These are phyloP conservation scores for Chalciporus piperatoides DNA, from an alignment of 1,284 basidiomycete genomes.

Conservation along the genomic window DNA sequence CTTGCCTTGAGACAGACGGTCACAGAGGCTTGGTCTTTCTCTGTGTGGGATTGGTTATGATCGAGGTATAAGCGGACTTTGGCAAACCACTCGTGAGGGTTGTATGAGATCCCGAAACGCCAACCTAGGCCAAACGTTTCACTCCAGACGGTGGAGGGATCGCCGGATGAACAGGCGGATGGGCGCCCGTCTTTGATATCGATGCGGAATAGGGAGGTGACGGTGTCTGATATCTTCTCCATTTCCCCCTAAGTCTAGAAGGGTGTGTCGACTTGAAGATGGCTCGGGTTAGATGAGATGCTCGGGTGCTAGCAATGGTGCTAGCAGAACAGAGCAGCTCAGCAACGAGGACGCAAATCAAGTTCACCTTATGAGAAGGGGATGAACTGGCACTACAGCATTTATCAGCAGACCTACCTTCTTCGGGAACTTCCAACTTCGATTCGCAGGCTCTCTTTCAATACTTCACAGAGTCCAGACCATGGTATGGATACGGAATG, in stretches of 20 bases:
- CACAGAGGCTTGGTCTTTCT: slow-evolving; percentile 21
- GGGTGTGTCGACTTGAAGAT: not conserved
- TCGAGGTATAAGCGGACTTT: slow-evolving; percentile 29
- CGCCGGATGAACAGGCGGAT: slow-evolving; percentile 11
- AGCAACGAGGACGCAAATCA: not conserved
- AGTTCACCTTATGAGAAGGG: not conserved
- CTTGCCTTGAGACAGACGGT: slow-evolving; percentile 12
- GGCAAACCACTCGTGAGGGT: slow-evolving; percentile 21
- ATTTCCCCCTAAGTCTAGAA: slow-evolving; percentile 4
- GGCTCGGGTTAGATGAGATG: not conserved
- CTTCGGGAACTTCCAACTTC: not conserved
- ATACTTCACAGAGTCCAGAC: too few relatives aligned
- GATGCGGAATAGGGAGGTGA: slow-evolving; percentile 28
- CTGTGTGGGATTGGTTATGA: slow-evolving; percentile 23
- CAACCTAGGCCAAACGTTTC: slow-evolving; percentile 30
- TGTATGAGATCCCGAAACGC: slow-evolving; percentile 27
- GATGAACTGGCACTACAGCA: not conserved
- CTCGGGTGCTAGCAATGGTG: not conserved
- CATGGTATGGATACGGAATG: not conserved
- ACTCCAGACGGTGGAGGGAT: slow-evolving; percentile 20
- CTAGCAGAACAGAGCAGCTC: not conserved
- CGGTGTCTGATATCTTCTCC: slow-evolving; percentile 29
- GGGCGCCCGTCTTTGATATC: slow-evolving; percentile 23
- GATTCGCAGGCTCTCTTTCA: not conserved
- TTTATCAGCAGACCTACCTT: not conserved